Evolutionary conservation across 306 rosid species (phyloP).

Genomic region (Sechiopsis laciniata): DNA sequence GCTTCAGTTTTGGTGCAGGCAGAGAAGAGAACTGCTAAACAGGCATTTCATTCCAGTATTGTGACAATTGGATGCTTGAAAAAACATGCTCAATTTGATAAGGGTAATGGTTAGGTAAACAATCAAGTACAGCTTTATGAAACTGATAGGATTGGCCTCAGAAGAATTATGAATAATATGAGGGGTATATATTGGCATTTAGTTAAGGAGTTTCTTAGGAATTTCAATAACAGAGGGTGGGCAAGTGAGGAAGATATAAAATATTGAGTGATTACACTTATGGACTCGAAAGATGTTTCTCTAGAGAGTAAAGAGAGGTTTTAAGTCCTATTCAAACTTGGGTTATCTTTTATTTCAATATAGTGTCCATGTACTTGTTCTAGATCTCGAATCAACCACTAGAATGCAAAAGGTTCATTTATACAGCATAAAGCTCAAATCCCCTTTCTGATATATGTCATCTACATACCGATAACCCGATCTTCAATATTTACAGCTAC

Average conservation of each 20-base stretch:
- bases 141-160: too few species aligned
- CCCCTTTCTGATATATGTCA: not conserved
- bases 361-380: too few species aligned
- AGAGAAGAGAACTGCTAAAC: not conserved
- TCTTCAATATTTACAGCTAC: not conserved
- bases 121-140: not conserved
- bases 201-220: too few species aligned
- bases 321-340: too few species aligned
- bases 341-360: too few species aligned
- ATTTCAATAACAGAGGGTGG: too few species aligned
- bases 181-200: too few species aligned
- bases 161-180: too few species aligned
- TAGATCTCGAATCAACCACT: constrained; percentile 13
- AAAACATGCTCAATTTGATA: not conserved
- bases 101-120: not conserved
- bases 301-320: too few species aligned
- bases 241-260: too few species aligned
- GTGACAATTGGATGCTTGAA: not conserved
- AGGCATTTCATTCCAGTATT: not conserved
- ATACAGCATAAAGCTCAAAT: constrained; percentile 27
- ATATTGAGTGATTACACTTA: too few species aligned
- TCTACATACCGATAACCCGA: not conserved
- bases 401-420: constrained; percentile 31
- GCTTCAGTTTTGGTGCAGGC: not conserved
- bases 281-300: too few species aligned